phyloP scores from a whole-genome alignment of 257 asterid genomes.

The Solanum virginianum region DNA sequence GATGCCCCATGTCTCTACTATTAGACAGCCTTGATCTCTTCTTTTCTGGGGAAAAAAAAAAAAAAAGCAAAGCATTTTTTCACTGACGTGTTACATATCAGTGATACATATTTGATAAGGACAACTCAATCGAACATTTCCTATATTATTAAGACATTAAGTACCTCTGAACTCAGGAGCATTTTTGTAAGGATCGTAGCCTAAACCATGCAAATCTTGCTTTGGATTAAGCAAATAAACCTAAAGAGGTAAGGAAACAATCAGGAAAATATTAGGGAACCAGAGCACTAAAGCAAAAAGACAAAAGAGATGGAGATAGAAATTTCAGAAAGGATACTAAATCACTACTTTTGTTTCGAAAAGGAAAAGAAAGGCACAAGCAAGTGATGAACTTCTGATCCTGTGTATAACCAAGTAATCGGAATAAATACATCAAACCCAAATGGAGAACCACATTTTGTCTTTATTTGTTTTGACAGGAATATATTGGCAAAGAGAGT shows the following conservation, averaged over 20 bases:
- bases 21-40: constrained; percentile 58
- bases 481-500: not conserved
- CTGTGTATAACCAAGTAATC: not conserved
- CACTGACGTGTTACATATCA: not conserved
- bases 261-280: not conserved
- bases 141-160: constrained; percentile 10
- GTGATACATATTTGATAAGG: not conserved
- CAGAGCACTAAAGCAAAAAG: not conserved
- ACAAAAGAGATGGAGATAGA: not conserved
- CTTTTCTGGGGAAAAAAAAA: constrained; percentile 35
- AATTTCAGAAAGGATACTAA: not conserved
- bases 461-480: not conserved
- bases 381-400: not conserved
- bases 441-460: not conserved
- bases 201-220: constrained; percentile 81
- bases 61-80: not conserved
- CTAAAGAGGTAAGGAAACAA: constrained; percentile 13
- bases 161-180: constrained; percentile 98
- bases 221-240: constrained; percentile 75
- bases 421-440: not conserved
- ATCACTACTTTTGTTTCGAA: not conserved
- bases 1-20: constrained; percentile 25
- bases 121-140: not conserved
- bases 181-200: constrained; percentile 92
- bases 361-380: not conserved